A percentile compares a stretch with the other conserved stretches of the same genome.
Conservation (phyloP, 2,329 filamentous ascomycete species). For the Huntiella abstrusa region DNA sequence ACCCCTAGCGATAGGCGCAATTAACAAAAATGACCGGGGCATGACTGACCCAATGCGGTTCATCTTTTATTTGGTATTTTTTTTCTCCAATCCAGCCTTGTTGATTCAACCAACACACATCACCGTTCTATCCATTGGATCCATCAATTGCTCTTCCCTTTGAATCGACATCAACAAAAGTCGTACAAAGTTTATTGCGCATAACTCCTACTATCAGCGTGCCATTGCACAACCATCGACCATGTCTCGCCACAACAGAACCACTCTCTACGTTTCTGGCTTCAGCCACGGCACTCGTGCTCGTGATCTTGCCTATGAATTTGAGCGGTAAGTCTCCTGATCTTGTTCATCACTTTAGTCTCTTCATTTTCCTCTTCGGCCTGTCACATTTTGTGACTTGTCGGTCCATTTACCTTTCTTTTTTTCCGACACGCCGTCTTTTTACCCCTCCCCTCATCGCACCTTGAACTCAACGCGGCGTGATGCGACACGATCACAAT, state of each 20-base stretch:
- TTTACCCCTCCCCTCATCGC: background rate
- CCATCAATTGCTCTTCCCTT: background rate
- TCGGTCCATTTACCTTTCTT: too few species aligned
- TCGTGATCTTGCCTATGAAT: slow-evolving; percentile 98
- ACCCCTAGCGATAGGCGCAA: too few species aligned
- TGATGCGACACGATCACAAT: slow-evolving; percentile 2
- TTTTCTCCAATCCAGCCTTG: slow-evolving; percentile 4
- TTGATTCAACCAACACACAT: background rate
- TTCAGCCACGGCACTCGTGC: slow-evolving; percentile 98
- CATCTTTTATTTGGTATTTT: background rate
- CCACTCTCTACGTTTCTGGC: slow-evolving; percentile 94
- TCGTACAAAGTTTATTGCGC: too few species aligned
- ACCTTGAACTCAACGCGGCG: background rate
- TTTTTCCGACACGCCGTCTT: background rate
- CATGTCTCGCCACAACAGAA: slow-evolving; percentile 76
- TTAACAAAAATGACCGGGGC: too few species aligned
- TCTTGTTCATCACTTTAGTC: background rate
- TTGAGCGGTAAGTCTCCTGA: slow-evolving; percentile 84
- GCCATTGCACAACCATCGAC: slow-evolving; percentile 13
- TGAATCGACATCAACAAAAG: too few species aligned
- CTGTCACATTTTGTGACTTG: too few species aligned
- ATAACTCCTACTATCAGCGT: too few species aligned
- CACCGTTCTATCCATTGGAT: background rate
- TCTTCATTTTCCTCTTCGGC: too few species aligned
- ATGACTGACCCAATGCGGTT: too few species aligned